Evolutionary conservation across 768 basidiomycete species (phyloP).

Genomic region (Postia placenta): DNA sequence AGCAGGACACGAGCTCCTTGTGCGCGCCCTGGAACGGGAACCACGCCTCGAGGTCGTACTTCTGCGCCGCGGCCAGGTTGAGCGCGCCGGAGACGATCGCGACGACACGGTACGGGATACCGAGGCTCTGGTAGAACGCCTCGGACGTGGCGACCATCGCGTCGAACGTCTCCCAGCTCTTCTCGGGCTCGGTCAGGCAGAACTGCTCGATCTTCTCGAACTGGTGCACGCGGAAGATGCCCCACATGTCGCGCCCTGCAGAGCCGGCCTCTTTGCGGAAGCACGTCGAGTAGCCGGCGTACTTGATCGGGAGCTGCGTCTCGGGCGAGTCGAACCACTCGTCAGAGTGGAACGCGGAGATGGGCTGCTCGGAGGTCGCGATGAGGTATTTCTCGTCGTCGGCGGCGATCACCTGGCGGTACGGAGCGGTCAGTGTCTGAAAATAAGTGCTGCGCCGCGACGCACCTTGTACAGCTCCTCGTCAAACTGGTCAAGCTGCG

Average conservation of each 20-base stretch:
- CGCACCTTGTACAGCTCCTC: conserved; percentile 94
- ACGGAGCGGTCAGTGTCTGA: background rate
- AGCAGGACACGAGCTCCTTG: conserved; percentile 97
- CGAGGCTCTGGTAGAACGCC: conserved; percentile 94
- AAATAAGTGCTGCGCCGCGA: background rate
- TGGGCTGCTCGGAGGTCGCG: conserved; percentile 97
- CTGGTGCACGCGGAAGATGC: conserved; percentile 99
- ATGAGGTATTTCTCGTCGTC: conserved; percentile 99
- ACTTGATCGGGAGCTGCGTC: conserved; percentile 86
- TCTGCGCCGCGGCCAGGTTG: conserved; percentile 95
- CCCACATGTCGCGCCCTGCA: conserved; percentile 98
- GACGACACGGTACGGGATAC: conserved; percentile 87
- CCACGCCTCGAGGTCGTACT: conserved; percentile 98
- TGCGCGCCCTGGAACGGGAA: conserved; percentile 96
- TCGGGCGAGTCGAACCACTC: conserved; percentile 97
- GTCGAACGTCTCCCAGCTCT: conserved; percentile 93
- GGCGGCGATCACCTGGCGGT: conserved; percentile 64
- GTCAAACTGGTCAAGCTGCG: conserved; percentile 96
- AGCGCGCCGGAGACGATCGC: conserved; percentile 94
- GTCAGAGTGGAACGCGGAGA: conserved; percentile 91
- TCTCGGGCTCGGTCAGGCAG: conserved; percentile 88
- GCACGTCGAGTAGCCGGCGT: conserved; percentile 88
- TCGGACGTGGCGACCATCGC: conserved; percentile 86
- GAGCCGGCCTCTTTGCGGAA: conserved; percentile 99
- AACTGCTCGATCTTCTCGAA: conserved; percentile 99